Conservation (phyloP, 768 basidiomycete species). For the Austroboletus eburneus region DNA sequence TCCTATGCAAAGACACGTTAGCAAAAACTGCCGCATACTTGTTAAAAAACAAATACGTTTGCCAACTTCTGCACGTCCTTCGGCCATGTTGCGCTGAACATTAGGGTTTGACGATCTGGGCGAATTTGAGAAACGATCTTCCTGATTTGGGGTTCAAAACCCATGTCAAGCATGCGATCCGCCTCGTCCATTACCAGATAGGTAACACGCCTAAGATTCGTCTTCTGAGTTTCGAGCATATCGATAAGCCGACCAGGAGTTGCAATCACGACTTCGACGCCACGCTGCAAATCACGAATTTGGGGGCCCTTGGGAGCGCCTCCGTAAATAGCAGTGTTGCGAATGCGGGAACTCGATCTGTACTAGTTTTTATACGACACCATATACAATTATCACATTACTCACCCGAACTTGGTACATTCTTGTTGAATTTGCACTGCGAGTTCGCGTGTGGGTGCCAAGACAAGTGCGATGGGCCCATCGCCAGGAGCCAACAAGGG, state of each 20-base stretch:
- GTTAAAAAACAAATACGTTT: slow-evolving; percentile 44
- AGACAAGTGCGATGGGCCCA: slow-evolving; percentile 93
- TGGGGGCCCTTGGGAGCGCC: slow-evolving; percentile 99
- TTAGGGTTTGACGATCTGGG: slow-evolving; percentile 96
- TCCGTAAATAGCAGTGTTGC: slow-evolving; percentile 98
- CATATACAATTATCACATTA: not conserved
- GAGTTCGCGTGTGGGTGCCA: slow-evolving; percentile 96
- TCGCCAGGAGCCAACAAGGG: slow-evolving; percentile 90
- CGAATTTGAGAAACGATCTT: slow-evolving; percentile 98
- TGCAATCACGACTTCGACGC: slow-evolving; percentile 98
- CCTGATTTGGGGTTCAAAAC: slow-evolving; percentile 99
- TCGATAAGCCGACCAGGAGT: slow-evolving; percentile 99
- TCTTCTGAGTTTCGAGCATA: slow-evolving; percentile 96
- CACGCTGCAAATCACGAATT: slow-evolving; percentile 95
- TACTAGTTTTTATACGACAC: slow-evolving; percentile 3
- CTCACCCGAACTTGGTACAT: slow-evolving; percentile 95
- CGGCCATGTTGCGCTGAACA: slow-evolving; percentile 99
- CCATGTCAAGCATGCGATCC: slow-evolving; percentile 99
- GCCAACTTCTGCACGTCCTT: slow-evolving; percentile 99
- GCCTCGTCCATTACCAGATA: slow-evolving; percentile 99
- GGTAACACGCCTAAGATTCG: slow-evolving; percentile 92
- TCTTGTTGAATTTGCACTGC: slow-evolving; percentile 99
- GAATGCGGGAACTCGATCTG: slow-evolving; percentile 88
- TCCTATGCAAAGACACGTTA: slow-evolving; percentile 49
- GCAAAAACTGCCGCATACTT: not conserved